These are phyloP conservation scores for Neurospora discreta DNA, from an alignment of 495 filamentous ascomycete species.

Conservation along the genomic window DNA sequence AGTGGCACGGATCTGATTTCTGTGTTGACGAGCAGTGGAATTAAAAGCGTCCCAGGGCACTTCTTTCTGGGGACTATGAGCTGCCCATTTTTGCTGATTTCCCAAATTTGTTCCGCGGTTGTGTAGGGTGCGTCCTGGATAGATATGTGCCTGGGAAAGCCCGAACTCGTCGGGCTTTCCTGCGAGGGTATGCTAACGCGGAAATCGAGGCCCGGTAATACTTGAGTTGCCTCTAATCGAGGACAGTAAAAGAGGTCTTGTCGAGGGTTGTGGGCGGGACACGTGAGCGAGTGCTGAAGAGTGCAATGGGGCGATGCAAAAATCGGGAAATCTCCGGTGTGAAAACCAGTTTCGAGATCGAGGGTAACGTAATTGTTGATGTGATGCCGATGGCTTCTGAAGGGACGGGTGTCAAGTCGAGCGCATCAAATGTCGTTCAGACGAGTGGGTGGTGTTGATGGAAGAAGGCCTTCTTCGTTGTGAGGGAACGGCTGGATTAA, in stretches of 20 bases:
- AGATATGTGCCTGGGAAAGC: neutral
- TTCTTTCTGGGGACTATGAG: slow-evolving; percentile 4
- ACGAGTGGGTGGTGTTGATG: neutral
- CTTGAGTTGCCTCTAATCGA: neutral
- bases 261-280: neutral
- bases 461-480: neutral
- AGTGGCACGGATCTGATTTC: neutral
- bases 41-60: slow-evolving; percentile 4
- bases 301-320: neutral
- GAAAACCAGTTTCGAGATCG: neutral
- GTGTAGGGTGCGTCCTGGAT: neutral
- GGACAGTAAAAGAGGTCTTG: neutral
- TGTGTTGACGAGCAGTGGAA: slow-evolving; percentile 1
- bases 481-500: neutral
- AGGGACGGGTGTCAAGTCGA: neutral
- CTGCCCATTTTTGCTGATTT: slow-evolving; percentile 7
- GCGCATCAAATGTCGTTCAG: neutral
- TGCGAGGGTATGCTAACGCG: neutral
- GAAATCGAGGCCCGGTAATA: neutral
- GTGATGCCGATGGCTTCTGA: neutral
- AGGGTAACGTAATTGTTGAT: neutral
- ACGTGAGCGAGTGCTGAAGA: neutral
- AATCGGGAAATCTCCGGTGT: neutral
- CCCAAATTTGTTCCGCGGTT: neutral
- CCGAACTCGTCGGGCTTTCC: neutral